These are phyloP conservation scores for Proliferodiscus dingleyae DNA, from an alignment of 2,329 filamentous ascomycete species.

Conservation along the genomic window DNA sequence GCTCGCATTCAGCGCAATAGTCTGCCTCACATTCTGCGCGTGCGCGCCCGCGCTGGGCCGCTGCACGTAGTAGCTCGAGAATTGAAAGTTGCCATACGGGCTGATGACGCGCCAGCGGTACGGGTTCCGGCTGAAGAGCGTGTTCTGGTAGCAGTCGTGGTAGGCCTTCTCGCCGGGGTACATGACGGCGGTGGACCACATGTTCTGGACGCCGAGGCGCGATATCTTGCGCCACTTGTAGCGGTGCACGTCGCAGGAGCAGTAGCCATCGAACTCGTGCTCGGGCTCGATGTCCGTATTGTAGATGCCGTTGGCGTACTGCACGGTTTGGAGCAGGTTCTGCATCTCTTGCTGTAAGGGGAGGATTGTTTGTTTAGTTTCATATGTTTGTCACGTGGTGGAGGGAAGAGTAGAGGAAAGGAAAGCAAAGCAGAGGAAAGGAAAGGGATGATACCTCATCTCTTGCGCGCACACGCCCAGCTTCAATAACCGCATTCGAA, in stretches of 20 bases:
- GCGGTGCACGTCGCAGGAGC: conserved; percentile 37
- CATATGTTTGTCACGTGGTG: not conserved
- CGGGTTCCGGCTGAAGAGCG: conserved; percentile 32
- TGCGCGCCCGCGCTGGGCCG: conserved; percentile 31
- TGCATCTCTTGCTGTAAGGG: conserved; percentile 39
- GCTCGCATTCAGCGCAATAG: conserved; percentile 33
- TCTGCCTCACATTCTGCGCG: conserved; percentile 33
- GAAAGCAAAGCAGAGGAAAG: too few relatives aligned
- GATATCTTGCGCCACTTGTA: conserved; percentile 35
- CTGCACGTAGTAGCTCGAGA: conserved; percentile 11
- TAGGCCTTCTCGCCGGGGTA: conserved; percentile 34
- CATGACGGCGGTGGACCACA: conserved; percentile 43
- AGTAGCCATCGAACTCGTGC: conserved; percentile 38
- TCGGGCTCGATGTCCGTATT: conserved; percentile 44
- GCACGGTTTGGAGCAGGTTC: conserved; percentile 36
- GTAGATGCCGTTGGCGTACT: conserved; percentile 37
- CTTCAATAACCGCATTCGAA: conserved; percentile 37
- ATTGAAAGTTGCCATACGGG: conserved; percentile 29
- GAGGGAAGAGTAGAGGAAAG: too few relatives aligned
- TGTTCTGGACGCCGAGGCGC: conserved; percentile 36
- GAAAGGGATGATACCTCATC: conserved; percentile 34
- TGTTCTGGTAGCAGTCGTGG: conserved; percentile 15
- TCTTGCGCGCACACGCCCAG: conserved; percentile 33
- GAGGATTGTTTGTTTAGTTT: conserved; percentile 3
- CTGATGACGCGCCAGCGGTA: conserved; percentile 32